Conservation (phyloP, 768 basidiomycete genomes). For the Fomitopsis serialis region DNA sequence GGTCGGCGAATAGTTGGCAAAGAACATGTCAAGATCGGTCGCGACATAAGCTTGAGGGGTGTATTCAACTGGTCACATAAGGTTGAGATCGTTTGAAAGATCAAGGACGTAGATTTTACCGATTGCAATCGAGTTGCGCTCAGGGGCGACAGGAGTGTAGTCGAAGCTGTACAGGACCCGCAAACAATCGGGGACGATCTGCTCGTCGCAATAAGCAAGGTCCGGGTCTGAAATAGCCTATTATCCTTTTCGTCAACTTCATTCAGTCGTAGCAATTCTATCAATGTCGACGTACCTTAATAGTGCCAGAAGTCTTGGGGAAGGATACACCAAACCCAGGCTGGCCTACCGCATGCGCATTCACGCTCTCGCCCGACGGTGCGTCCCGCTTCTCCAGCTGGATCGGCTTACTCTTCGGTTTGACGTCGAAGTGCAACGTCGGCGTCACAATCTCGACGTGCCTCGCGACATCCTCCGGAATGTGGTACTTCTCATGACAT, state of each 20-base stretch:
- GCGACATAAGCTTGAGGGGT: constrained; percentile 37
- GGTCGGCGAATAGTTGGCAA: constrained; percentile 32
- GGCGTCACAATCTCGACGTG: constrained; percentile 68
- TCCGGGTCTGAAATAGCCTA: neutral
- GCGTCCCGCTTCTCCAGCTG: neutral
- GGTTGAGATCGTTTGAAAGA: neutral
- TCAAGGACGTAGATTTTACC: constrained; percentile 9
- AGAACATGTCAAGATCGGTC: constrained; percentile 39
- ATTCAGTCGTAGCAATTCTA: no score
- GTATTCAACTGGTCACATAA: constrained; percentile 31
- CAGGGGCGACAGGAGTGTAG: constrained; percentile 18
- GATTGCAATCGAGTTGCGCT: constrained; percentile 26
- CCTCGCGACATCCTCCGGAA: constrained; percentile 49
- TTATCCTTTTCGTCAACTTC: no score
- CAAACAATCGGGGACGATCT: constrained; percentile 26
- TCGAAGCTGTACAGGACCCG: constrained; percentile 26
- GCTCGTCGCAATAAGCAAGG: constrained; percentile 19
- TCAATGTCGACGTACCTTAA: constrained; percentile 5
- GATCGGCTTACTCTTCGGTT: constrained; percentile 22
- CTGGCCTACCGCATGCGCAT: constrained; percentile 3
- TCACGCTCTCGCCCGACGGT: neutral
- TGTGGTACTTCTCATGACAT: constrained; percentile 57
- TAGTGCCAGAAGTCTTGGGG: constrained; percentile 10
- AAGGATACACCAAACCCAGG: constrained; percentile 11
- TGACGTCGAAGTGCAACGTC: constrained; percentile 59